Conservation (phyloP, 2,329 filamentous ascomycete species). For the Pseudogymnoascus verrucosus region DNA sequence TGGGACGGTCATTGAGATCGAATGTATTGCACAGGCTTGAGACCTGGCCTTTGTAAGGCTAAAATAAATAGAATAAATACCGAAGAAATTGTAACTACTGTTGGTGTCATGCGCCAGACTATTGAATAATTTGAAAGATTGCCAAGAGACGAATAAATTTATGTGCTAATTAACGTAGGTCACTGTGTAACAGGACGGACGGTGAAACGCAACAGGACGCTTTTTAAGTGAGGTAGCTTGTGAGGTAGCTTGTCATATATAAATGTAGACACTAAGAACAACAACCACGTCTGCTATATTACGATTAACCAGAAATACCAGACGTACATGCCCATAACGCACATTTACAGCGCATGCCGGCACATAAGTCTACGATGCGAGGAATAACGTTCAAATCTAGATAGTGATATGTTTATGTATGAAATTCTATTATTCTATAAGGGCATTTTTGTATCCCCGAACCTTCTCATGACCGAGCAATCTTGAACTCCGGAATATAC, state of each 20-base stretch:
- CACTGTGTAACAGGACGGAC: background rate
- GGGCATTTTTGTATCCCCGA: background rate
- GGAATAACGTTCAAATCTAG: background rate
- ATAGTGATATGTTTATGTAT: background rate
- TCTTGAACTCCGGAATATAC: conserved; percentile 36
- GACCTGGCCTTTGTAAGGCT: background rate
- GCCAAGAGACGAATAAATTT: background rate
- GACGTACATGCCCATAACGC: background rate
- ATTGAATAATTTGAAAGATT: background rate
- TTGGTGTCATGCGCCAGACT: no score
- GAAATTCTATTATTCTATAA: background rate
- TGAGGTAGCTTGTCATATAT: background rate
- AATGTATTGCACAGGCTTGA: conserved; percentile 35
- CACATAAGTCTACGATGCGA: background rate
- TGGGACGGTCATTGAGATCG: conserved; percentile 37
- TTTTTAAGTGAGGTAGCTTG: background rate
- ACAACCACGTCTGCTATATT: background rate
- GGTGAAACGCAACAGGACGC: background rate
- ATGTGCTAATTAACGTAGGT: background rate
- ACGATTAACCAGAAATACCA: background rate
- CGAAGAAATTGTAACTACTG: background rate
- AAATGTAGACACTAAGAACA: background rate
- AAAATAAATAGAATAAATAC: background rate
- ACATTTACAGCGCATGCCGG: background rate
- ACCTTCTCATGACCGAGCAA: conserved; percentile 29